Percentiles rank a stretch among this genome's conserved stretches.
Evolutionary conservation across 2,329 filamentous ascomycete genomes (phyloP).

Genomic region (Fusarium sterilihyphosum): DNA sequence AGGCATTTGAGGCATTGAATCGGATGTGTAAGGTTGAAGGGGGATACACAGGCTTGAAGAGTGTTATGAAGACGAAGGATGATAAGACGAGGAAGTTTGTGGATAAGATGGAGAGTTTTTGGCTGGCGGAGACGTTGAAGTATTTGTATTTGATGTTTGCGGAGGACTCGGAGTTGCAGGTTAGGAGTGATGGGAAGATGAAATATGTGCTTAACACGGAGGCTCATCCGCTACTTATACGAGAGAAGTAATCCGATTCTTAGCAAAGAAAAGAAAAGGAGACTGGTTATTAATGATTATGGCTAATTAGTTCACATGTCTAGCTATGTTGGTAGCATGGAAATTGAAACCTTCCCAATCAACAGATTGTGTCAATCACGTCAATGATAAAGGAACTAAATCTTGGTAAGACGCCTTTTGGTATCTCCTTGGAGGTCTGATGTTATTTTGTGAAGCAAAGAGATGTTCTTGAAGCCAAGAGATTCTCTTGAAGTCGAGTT

Average conservation of each 20-base stretch:
- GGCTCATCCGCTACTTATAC: slow-evolving; percentile 19
- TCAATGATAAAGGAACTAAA: fast-evolving
- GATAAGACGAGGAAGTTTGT: background rate
- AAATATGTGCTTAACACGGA: slow-evolving; percentile 34
- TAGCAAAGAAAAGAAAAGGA: too few species aligned
- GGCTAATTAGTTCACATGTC: fast-evolving
- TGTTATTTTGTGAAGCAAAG: too few species aligned
- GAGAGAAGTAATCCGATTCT: background rate
- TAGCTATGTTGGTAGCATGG: fast-evolving
- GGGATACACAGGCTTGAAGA: slow-evolving; percentile 8
- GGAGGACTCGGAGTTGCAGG: slow-evolving; percentile 26
- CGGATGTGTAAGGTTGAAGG: slow-evolving; percentile 15
- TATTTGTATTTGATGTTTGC: slow-evolving; percentile 36
- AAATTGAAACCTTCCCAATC: too few species aligned
- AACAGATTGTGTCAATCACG: fast-evolving
- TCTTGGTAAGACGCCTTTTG: fast-evolving
- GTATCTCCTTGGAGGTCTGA: fast-evolving
- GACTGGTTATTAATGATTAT: fast-evolving
- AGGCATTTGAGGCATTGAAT: slow-evolving; percentile 16
- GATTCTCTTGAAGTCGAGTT: background rate
- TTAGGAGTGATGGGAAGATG: slow-evolving; percentile 27
- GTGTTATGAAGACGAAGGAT: slow-evolving; percentile 8
- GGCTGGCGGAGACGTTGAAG: slow-evolving; percentile 36
- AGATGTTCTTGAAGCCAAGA: too few species aligned
- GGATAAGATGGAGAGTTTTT: slow-evolving; percentile 39